phyloP scores from a whole-genome alignment of 805 yeast genomes.

The Wickerhamomyces xylosicus region DNA sequence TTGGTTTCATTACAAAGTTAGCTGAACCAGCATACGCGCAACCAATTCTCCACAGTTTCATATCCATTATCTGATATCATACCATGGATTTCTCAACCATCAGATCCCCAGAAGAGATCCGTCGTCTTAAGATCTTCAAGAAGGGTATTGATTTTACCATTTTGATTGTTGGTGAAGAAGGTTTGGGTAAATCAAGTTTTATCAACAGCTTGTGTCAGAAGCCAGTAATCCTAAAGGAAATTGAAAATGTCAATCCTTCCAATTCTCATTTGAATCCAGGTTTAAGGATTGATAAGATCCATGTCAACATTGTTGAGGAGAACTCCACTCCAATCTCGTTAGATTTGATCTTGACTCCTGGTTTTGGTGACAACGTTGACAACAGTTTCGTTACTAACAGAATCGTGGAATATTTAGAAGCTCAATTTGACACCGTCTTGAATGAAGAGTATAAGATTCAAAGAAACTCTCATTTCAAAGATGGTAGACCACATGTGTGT shows the following conservation, averaged over 20 bases:
- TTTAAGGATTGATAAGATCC: slow-evolving; percentile 33
- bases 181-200: slow-evolving; percentile 68
- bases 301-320: slow-evolving; percentile 48
- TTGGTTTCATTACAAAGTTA: no score
- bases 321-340: slow-evolving; percentile 41
- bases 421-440: slow-evolving; percentile 61
- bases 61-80: no score
- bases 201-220: slow-evolving; percentile 56
- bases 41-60: no score
- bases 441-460: slow-evolving; percentile 67
- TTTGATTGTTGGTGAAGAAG: slow-evolving; percentile 64
- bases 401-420: slow-evolving; percentile 52
- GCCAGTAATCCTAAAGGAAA: slow-evolving; percentile 25
- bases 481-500: slow-evolving; percentile 69
- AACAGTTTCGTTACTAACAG: slow-evolving; percentile 39
- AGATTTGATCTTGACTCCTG: slow-evolving; percentile 61
- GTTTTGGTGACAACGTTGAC: slow-evolving; percentile 69
- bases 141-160: slow-evolving; percentile 55
- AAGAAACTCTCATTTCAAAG: slow-evolving; percentile 61
- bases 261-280: slow-evolving; percentile 26
- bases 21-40: no score
- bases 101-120: slow-evolving; percentile 27
- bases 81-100: neutral
- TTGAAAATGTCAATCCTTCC: slow-evolving; percentile 18
- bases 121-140: slow-evolving; percentile 53